Evolutionary conservation across 75 land plant species (phyloP), one percentile per base, ranked within the genome.

Genomic region (Pinus albicaulis): DNA sequence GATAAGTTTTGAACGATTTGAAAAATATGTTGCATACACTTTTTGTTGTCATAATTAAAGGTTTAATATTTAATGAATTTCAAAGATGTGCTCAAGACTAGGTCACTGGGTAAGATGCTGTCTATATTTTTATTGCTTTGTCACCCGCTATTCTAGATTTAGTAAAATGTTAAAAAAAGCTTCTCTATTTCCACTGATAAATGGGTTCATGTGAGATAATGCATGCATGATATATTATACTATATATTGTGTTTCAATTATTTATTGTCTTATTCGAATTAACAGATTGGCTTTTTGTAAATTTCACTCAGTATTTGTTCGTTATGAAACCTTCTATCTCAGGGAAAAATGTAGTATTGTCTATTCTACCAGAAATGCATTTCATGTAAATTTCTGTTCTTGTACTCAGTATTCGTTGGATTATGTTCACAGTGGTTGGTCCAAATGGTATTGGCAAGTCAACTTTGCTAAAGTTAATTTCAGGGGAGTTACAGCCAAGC

Each of bases 391-490:
- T 68, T 41, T 20, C 11, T 68, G n/a, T 68, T 68, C 48, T 41
- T 68, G n/a, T 38, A 34, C 11, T 68, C 13, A 10, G 23, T 11
- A 68, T 2, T 10, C 5, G 20, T n/a, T 68, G 23, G 52, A 68
- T 68, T n/a, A 68, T 68, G 71, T 68, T 69, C 77, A 44, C 84
- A 97, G 99, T 97, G 97, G 99, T 97, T 78, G 99, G 99, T 55
- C 94, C 98, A 60, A 97, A 97, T 85, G 99, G 99, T 25, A 97
- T 97, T 74, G 99, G 99, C 11, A 97, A 97, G 77, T 97, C 99
- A 60, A 97, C 99, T 4, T 85, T 97, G 70, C 88, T 97, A 75
- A 97, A 97, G 73, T 73, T 97, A 65, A 97, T 97, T 73, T 88
- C 99, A 55, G 99, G 99, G 79, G 99, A 95, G 16, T 85, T 97